A percentile compares a stretch with the other conserved stretches of the same genome.
Evolutionary conservation across 352 stramenopile genomes (phyloP).

Genomic region (Pythium sukuiense): DNA sequence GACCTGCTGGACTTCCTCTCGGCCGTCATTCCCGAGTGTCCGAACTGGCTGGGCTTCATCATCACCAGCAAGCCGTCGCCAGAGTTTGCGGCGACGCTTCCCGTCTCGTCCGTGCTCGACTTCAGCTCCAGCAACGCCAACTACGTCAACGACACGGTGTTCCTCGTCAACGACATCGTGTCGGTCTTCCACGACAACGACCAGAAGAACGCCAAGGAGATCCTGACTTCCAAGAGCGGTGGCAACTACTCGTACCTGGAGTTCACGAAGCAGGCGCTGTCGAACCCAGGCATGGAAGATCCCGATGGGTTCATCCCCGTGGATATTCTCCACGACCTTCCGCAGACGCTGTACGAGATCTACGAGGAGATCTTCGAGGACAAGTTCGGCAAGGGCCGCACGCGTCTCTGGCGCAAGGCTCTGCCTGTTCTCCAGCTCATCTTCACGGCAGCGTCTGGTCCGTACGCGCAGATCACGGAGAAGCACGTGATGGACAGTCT

Average conservation of each 20-base stretch:
- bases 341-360: conserved; percentile 80
- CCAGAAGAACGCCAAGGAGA: conserved; percentile 38
- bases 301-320: conserved; percentile 45
- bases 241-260: conserved; percentile 82
- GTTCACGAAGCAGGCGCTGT: conserved; percentile 77
- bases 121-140: conserved; percentile 64
- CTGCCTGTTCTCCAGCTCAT: conserved; percentile 74
- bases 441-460: conserved; percentile 60
- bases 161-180: conserved; percentile 61
- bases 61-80: conserved; percentile 69
- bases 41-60: conserved; percentile 69
- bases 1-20: conserved; percentile 73
- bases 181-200: conserved; percentile 49
- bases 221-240: conserved; percentile 67
- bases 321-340: conserved; percentile 67
- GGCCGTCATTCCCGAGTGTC: conserved; percentile 57
- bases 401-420: conserved; percentile 76
- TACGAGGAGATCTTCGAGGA: conserved; percentile 87
- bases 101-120: conserved; percentile 68
- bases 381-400: conserved; percentile 78
- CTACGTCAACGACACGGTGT: conserved; percentile 57
- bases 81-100: conserved; percentile 56
- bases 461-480: conserved; percentile 75
- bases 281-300: conserved; percentile 66
- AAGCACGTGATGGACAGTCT: conserved; percentile 62